Conservation (phyloP, 1,284 basidiomycete genomes). For the Ceratobasidium sp. region DNA sequence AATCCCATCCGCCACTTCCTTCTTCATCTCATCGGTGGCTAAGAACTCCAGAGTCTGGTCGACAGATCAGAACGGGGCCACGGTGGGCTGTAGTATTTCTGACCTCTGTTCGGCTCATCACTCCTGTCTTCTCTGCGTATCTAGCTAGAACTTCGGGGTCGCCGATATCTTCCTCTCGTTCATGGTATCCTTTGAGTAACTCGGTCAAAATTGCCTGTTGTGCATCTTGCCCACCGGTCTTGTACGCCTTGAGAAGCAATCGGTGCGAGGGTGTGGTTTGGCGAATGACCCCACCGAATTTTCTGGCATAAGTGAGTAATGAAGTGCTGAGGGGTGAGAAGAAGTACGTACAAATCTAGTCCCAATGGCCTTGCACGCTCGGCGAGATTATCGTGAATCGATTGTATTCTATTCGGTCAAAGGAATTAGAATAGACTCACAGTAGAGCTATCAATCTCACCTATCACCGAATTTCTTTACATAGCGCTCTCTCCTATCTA, state of each 20-base stretch:
- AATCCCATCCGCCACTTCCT: slow-evolving; percentile 73
- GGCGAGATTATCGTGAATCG: slow-evolving; percentile 53
- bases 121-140: slow-evolving; percentile 62
- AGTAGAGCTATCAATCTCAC: background rate
- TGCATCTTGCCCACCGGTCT: slow-evolving; percentile 66
- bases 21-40: slow-evolving; percentile 68
- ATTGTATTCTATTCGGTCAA: slow-evolving; percentile 56
- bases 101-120: slow-evolving; percentile 72
- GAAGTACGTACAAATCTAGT: slow-evolving; percentile 66
- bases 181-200: slow-evolving; percentile 72
- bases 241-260: slow-evolving; percentile 72
- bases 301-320: slow-evolving; percentile 28
- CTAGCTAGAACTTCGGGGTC: slow-evolving; percentile 66
- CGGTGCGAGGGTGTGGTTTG: slow-evolving; percentile 76
- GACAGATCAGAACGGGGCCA: background rate
- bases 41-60: slow-evolving; percentile 62
- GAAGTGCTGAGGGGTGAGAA: background rate
- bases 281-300: slow-evolving; percentile 61
- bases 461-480: slow-evolving; percentile 61
- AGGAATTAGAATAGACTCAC: background rate
- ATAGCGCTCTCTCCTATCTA: slow-evolving; percentile 60
- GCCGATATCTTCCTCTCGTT: slow-evolving; percentile 69
- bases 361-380: slow-evolving; percentile 65
- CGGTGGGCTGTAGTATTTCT: slow-evolving; percentile 39
- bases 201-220: slow-evolving; percentile 65